A percentile compares a stretch with the other conserved stretches of the same genome.
These are phyloP conservation scores for Kodamaea kaohsiungensis DNA, from an alignment of 805 yeast genomes.

Conservation along the genomic window DNA sequence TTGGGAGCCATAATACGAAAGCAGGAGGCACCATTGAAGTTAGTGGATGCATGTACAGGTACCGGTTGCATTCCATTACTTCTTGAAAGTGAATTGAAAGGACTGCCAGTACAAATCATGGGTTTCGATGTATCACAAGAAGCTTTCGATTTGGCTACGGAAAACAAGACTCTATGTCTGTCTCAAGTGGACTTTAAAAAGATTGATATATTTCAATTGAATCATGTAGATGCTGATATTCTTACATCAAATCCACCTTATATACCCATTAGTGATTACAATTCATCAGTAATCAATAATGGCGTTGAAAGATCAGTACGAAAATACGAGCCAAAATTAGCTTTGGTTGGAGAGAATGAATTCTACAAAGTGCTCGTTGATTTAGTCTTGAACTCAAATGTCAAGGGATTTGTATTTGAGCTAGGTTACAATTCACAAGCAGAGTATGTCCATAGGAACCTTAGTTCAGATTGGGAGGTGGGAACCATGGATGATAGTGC, in stretches of 20 bases:
- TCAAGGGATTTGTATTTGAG: slow-evolving; percentile 72
- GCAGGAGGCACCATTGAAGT: slow-evolving; percentile 17
- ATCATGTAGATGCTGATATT: slow-evolving; percentile 41
- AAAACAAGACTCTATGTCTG: slow-evolving; percentile 36
- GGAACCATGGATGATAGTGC: slow-evolving; percentile 53
- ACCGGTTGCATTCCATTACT: slow-evolving; percentile 81
- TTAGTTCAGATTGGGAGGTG: slow-evolving; percentile 46
- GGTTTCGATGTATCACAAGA: slow-evolving; percentile 59
- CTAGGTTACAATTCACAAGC: slow-evolving; percentile 67
- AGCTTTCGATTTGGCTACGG: slow-evolving; percentile 53
- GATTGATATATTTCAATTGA: neutral
- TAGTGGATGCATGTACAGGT: slow-evolving; percentile 82
- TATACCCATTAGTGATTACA: slow-evolving; percentile 52
- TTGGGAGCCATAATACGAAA: slow-evolving; percentile 26
- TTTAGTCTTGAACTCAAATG: slow-evolving; percentile 41
- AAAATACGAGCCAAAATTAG: slow-evolving; percentile 71
- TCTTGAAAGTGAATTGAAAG: slow-evolving; percentile 29
- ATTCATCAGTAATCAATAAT: slow-evolving; percentile 23
- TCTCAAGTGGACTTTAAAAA: neutral
- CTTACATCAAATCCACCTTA: slow-evolving; percentile 93
- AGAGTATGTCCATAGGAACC: slow-evolving; percentile 28
- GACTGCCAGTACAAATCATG: slow-evolving; percentile 19
- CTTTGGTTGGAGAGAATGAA: slow-evolving; percentile 76
- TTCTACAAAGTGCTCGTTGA: slow-evolving; percentile 61
- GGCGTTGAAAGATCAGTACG: slow-evolving; percentile 68